These are phyloP conservation scores for Polyporus arcularius DNA, from an alignment of 768 basidiomycete species.

Conservation along the genomic window DNA sequence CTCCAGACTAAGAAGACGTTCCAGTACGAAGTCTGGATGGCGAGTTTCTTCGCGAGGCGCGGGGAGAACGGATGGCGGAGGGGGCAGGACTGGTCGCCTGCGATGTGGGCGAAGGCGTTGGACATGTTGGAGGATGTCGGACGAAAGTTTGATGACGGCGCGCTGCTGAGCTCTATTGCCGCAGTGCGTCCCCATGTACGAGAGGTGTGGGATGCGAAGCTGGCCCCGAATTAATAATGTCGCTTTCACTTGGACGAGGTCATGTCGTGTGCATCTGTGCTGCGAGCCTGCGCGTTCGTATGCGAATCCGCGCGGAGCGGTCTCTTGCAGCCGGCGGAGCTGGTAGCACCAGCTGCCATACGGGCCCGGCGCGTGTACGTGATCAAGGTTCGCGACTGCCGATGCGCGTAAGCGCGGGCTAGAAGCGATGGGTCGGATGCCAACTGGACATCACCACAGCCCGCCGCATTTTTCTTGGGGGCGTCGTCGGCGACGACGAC, in stretches of 20 bases:
- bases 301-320: background rate
- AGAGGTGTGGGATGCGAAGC: slow-evolving; percentile 46
- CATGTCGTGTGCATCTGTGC: background rate
- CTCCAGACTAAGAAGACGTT: slow-evolving; percentile 43
- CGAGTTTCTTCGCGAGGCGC: slow-evolving; percentile 53
- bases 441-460: background rate
- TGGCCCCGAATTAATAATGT: slow-evolving; percentile 47
- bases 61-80: slow-evolving; percentile 52
- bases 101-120: slow-evolving; percentile 64
- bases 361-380: too few species aligned
- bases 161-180: slow-evolving; percentile 50
- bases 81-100: slow-evolving; percentile 75
- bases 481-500: background rate
- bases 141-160: slow-evolving; percentile 51
- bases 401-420: slow-evolving; percentile 5
- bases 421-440: slow-evolving; percentile 10
- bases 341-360: too few species aligned
- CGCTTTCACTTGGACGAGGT: background rate
- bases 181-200: slow-evolving; percentile 51
- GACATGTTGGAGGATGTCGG: slow-evolving; percentile 49
- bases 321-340: too few species aligned
- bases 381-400: background rate
- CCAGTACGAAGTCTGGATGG: slow-evolving; percentile 46
- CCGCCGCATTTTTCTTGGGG: background rate
- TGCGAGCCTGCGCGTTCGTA: background rate